Conservation (phyloP, 179 eudicot species). For the Spinacia oleracea region DNA sequence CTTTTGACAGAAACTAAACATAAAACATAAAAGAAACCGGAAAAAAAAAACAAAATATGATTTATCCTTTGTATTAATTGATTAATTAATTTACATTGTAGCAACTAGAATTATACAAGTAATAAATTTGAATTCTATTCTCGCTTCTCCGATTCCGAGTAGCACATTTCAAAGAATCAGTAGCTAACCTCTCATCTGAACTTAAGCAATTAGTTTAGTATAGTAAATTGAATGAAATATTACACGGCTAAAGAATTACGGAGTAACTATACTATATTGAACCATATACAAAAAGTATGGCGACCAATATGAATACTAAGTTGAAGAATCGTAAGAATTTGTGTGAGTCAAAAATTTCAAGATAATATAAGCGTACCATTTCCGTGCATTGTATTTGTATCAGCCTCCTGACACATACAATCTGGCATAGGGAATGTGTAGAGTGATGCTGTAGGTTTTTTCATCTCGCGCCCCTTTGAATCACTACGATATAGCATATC, state of each 20-base stretch:
- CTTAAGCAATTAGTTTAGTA: constrained; percentile 9
- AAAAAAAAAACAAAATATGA: not conserved
- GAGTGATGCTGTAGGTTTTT: constrained; percentile 74
- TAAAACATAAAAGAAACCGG: not conserved
- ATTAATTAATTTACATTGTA: constrained; percentile 21
- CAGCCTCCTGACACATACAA: constrained; percentile 76
- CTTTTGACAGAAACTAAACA: not conserved
- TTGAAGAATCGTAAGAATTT: not conserved
- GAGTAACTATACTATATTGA: constrained; percentile 17
- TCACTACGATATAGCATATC: constrained; percentile 96
- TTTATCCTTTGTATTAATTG: not conserved
- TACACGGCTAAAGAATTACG: constrained; percentile 25
- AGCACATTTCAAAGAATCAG: constrained; percentile 34
- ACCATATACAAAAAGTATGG: constrained; percentile 35
- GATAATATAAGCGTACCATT: constrained; percentile 29
- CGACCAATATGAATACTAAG: constrained; percentile 13
- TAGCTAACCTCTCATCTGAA: constrained; percentile 23
- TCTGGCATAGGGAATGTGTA: constrained; percentile 97
- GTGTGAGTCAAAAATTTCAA: constrained; percentile 5
- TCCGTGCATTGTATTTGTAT: constrained; percentile 22
- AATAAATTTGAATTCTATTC: constrained; percentile 4
- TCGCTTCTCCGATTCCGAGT: constrained; percentile 16
- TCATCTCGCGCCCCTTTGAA: constrained; percentile 70
- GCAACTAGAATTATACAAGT: constrained; percentile 21
- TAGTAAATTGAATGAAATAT: constrained; percentile 22